These are phyloP conservation scores for Colletotrichum tropicicola DNA, from an alignment of 2,329 filamentous ascomycete genomes.

Conservation along the genomic window DNA sequence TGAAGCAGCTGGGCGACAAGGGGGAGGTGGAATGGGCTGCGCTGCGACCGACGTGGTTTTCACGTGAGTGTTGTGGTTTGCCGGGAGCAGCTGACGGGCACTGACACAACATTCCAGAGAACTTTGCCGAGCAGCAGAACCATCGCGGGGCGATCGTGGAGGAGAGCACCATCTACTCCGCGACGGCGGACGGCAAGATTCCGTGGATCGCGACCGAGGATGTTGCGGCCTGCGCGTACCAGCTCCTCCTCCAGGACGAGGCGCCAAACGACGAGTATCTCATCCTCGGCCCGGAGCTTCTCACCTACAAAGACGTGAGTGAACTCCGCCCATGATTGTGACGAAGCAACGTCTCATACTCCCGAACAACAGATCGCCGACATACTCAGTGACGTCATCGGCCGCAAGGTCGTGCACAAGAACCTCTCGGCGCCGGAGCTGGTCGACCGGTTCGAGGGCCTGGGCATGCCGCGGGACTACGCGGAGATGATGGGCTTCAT, in stretches of 20 bases:
- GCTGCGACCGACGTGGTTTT: conserved; percentile 58
- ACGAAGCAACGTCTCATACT: neutral
- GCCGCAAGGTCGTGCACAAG: conserved; percentile 44
- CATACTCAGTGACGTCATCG: conserved; percentile 42
- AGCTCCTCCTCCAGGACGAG: conserved; percentile 46
- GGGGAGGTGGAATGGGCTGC: conserved; percentile 51
- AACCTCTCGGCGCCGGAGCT: conserved; percentile 41
- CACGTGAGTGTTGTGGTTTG: conserved; percentile 41
- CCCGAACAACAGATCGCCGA: conserved; percentile 37
- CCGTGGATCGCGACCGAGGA: conserved; percentile 56
- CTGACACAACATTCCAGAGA: conserved; percentile 50
- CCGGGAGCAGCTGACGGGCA: neutral
- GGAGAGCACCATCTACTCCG: conserved; percentile 52
- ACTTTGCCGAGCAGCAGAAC: conserved; percentile 45
- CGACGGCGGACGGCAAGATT: conserved; percentile 52
- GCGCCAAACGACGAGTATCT: conserved; percentile 51
- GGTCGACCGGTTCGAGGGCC: conserved; percentile 30
- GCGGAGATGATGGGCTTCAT: conserved; percentile 42
- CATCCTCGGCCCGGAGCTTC: conserved; percentile 46
- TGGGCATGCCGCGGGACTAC: conserved; percentile 42
- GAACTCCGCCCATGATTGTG: neutral
- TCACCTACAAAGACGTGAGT: conserved; percentile 45
- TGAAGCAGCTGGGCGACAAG: conserved; percentile 44
- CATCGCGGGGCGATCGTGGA: conserved; percentile 43
- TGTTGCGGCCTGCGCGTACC: conserved; percentile 54